phyloP scores from a whole-genome alignment of 73 alveolate genomes.

The Paramecium primaurelia region DNA sequence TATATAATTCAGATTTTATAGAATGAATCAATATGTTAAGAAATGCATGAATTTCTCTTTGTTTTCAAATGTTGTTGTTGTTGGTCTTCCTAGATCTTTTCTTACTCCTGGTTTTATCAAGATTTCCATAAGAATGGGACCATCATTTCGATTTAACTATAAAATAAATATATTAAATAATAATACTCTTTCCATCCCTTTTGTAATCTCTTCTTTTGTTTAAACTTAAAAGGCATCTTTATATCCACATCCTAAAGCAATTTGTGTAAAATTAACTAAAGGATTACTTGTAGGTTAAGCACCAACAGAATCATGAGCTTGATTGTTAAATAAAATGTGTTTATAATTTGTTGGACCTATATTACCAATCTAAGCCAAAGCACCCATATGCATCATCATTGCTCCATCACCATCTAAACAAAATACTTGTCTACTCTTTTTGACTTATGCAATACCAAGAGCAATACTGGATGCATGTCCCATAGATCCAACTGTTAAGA shows the following conservation, averaged over 20 bases:
- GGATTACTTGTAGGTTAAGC: slow-evolving; percentile 83
- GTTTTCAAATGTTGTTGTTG: slow-evolving; percentile 69
- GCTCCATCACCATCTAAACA: slow-evolving; percentile 96
- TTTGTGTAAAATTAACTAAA: slow-evolving; percentile 66
- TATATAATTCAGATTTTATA: not conserved
- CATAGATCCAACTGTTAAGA: slow-evolving; percentile 87
- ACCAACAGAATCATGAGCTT: slow-evolving; percentile 93
- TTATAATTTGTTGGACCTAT: slow-evolving; percentile 67
- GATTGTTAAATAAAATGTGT: slow-evolving; percentile 82
- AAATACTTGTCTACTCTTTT: slow-evolving; percentile 72
- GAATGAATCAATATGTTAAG: slow-evolving; percentile 42
- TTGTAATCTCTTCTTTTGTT: slow-evolving; percentile 64
- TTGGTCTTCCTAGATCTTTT: slow-evolving; percentile 78
- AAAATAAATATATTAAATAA: not conserved
- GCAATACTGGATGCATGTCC: slow-evolving; percentile 93
- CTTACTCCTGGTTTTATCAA: slow-evolving; percentile 73
- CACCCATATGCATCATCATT: slow-evolving; percentile 90
- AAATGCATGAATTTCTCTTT: slow-evolving; percentile 70
- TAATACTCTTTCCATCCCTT: slow-evolving; percentile 7
- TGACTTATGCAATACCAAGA: slow-evolving; percentile 77
- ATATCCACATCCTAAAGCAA: slow-evolving; percentile 78
- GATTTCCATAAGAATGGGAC: slow-evolving; percentile 69
- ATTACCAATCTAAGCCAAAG: slow-evolving; percentile 79
- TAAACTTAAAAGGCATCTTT: slow-evolving; percentile 69
- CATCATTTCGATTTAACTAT: slow-evolving; percentile 58